Conservation (phyloP, 2,329 filamentous ascomycete genomes). For the Westerdykella ornata region DNA sequence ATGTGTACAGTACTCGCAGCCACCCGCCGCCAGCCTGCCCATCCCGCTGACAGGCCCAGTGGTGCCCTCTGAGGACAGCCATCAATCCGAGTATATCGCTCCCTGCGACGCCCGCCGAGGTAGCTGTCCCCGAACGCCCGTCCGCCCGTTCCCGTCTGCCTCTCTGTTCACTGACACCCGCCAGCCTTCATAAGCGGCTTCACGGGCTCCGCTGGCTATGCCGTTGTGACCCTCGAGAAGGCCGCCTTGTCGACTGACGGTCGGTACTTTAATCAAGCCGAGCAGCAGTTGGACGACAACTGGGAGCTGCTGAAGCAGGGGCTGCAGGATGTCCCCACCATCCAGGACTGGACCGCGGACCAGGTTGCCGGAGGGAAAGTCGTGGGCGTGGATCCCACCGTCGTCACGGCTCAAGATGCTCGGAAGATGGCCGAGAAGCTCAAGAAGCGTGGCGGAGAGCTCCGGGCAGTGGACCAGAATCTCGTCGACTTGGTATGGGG, state of each 20-base stretch:
- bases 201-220: constrained; percentile 88
- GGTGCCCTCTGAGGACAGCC: constrained; percentile 92
- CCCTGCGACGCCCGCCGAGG: constrained; percentile 84
- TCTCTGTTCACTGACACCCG: constrained; percentile 20
- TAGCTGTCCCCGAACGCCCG: constrained; percentile 26
- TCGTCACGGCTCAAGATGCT: constrained; percentile 68
- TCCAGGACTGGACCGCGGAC: constrained; percentile 91
- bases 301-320: constrained; percentile 92
- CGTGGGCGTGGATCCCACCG: constrained; percentile 83
- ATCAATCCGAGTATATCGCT: constrained; percentile 97
- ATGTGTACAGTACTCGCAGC: constrained; percentile 70
- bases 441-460: constrained; percentile 74
- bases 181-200: constrained; percentile 84
- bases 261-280: constrained; percentile 94
- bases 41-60: constrained; percentile 54
- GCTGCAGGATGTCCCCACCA: constrained; percentile 86
- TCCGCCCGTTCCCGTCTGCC: constrained; percentile 13
- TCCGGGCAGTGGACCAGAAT: constrained; percentile 72
- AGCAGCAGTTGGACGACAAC: constrained; percentile 82
- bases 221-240: constrained; percentile 77
- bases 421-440: constrained; percentile 78
- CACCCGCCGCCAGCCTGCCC: constrained; percentile 5
- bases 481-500: constrained; percentile 91
- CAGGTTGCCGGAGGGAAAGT: constrained; percentile 79
- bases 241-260: constrained; percentile 91